Percentiles rank a stretch among this genome's conserved stretches.
These are phyloP conservation scores for Crithidia fasciculata DNA, from an alignment of 208 protist species.

Conservation along the genomic window DNA sequence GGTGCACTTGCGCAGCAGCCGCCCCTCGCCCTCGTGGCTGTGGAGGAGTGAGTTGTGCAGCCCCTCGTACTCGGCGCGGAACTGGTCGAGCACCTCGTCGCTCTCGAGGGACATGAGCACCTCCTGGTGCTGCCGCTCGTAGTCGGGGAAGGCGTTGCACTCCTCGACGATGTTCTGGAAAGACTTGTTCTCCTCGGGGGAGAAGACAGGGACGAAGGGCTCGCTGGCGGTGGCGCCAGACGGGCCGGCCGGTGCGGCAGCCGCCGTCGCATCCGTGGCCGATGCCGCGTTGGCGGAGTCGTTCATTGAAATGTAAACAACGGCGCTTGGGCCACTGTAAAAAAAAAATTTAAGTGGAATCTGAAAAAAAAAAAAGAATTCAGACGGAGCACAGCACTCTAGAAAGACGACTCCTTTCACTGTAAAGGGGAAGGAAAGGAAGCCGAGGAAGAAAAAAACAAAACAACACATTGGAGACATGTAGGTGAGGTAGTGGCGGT, in stretches of 20 bases:
- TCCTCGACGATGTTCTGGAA: constrained; percentile 67
- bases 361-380: background rate
- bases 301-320: background rate
- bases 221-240: background rate
- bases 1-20: constrained; percentile 95
- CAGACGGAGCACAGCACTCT: too few relatives aligned
- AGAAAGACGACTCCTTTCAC: too few relatives aligned
- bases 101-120: constrained; percentile 93
- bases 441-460: too few relatives aligned
- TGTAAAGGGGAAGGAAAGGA: background rate
- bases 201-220: constrained; percentile 29
- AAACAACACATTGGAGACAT: constrained; percentile 14
- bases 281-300: background rate
- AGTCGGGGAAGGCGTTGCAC: constrained; percentile 85
- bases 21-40: constrained; percentile 97
- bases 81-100: constrained; percentile 95
- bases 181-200: constrained; percentile 36
- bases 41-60: constrained; percentile 96
- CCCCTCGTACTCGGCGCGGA: constrained; percentile 97
- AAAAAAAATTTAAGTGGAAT: background rate
- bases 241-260: background rate
- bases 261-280: background rate
- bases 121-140: constrained; percentile 95
- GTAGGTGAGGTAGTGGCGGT: background rate
- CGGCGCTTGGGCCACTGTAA: too few relatives aligned